Evolutionary conservation across 768 basidiomycete species (phyloP), one percentile per base, ranked within the genome.

Genomic region (Dacryopinax primogenitus): DNA sequence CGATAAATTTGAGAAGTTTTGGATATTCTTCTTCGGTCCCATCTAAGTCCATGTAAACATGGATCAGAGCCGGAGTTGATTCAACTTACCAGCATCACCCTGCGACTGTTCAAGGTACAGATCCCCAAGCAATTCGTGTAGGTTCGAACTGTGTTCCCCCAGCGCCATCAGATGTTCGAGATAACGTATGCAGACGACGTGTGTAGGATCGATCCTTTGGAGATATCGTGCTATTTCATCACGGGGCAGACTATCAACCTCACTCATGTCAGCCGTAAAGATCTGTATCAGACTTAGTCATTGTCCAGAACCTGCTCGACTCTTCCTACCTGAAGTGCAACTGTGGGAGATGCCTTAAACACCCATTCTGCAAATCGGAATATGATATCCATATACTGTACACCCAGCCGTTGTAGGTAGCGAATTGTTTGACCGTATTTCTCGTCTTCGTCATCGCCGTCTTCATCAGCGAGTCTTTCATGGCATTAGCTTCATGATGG

Each of bases 351-450:
- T 21, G 82, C 78, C 32, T 88, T 82, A 68, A 97, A 88, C 1
- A 94, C 80, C 95, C 96, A 98, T 18, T 82, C 79, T 0, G 93
- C 83, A 11, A 85, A 84, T 28, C 85, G 79, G 71, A 96, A 90
- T 26, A 97, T 86, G 66, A 90, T 86, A 33, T 86, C 78, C 44
- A 94, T 70, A 70, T 97, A 82, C 68, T 88, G 84, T 1, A 87
- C 84, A 0, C 93, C 91, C 3, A 98, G 79, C 71, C 93, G 91
- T 73, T 92, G 93, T 9, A 99, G 79, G 72, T 99, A 99, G 16
- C 81, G 81, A 47, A 98, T 86, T 0, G 92, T 92, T 0, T 92
- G 92, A 23, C 77, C 77, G 18, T 95, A 80, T 73, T 89, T 90
- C 67, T 93, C 92, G 62, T 84, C 82, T 66, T 81, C 75, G 70